phyloP scores from a whole-genome alignment of 176 grass and related monocot species.

The Oryza coarctata region DNA sequence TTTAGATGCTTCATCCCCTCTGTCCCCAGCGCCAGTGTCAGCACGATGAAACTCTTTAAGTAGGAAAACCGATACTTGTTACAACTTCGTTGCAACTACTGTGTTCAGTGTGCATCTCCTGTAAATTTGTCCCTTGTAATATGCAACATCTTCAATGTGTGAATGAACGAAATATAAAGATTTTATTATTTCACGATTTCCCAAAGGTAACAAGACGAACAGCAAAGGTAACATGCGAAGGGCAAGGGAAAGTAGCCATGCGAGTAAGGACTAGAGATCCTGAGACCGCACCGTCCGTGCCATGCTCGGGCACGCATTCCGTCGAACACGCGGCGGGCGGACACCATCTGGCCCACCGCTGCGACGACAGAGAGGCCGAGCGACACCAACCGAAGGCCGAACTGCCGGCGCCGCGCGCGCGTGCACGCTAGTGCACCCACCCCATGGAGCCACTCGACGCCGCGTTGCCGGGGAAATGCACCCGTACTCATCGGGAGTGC shows the following conservation, averaged over 20 bases:
- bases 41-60: conserved; percentile 30
- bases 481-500: too few species aligned
- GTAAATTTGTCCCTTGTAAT: conserved; percentile 27
- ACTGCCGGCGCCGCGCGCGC: neutral
- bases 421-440: neutral
- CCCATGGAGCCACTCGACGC: neutral
- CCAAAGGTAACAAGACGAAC: neutral
- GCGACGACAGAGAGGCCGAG: neutral
- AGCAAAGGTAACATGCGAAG: neutral
- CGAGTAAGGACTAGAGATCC: too few species aligned
- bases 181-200: neutral
- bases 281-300: neutral
- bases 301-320: neutral
- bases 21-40: conserved; percentile 37
- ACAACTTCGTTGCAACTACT: neutral
- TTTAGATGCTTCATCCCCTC: conserved; percentile 44
- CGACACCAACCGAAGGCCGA: neutral
- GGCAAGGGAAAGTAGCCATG: neutral
- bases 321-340: neutral
- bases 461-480: neutral
- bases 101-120: neutral
- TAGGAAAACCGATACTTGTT: neutral
- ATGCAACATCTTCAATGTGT: neutral
- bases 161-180: conserved; percentile 19
- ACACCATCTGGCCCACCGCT: neutral